Evolutionary conservation across 2,329 filamentous ascomycete species (phyloP).

Genomic region (Fusarium anthophilum): DNA sequence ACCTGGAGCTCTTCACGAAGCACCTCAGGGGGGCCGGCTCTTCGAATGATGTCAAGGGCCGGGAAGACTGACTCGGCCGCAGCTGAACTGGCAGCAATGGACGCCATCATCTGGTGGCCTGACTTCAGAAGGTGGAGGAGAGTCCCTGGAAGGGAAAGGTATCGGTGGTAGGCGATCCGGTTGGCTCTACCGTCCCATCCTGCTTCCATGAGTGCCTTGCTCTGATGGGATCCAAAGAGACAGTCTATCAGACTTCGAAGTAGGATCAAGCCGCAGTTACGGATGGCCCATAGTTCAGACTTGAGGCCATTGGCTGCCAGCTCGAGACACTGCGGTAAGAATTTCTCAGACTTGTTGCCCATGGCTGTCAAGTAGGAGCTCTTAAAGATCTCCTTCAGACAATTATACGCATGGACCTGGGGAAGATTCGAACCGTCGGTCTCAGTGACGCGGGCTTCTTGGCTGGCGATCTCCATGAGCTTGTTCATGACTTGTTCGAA

Average conservation of each 20-base stretch:
- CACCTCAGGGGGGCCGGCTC: slow-evolving; percentile 71
- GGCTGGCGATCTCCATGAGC: slow-evolving; percentile 67
- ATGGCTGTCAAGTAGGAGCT: slow-evolving; percentile 80
- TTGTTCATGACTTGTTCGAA: slow-evolving; percentile 72
- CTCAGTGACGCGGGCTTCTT: slow-evolving; percentile 62
- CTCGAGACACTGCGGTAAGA: slow-evolving; percentile 77
- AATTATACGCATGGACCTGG: slow-evolving; percentile 96
- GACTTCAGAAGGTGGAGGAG: slow-evolving; percentile 70
- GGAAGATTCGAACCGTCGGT: slow-evolving; percentile 75
- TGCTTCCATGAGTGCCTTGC: slow-evolving; percentile 67
- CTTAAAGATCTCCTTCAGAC: slow-evolving; percentile 90
- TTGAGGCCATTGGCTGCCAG: slow-evolving; percentile 84
- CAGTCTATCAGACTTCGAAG: slow-evolving; percentile 85
- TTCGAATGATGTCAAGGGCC: slow-evolving; percentile 81
- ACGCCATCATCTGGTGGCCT: slow-evolving; percentile 57
- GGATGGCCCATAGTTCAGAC: slow-evolving; percentile 89
- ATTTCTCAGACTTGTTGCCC: slow-evolving; percentile 75
- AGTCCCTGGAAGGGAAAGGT: slow-evolving; percentile 70
- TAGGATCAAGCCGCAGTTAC: slow-evolving; percentile 91
- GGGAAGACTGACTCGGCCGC: slow-evolving; percentile 80
- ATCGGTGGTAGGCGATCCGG: slow-evolving; percentile 75
- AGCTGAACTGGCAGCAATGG: slow-evolving; percentile 45
- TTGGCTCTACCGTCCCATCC: slow-evolving; percentile 72
- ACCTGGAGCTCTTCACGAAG: slow-evolving; percentile 64
- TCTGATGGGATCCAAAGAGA: slow-evolving; percentile 79